Evolutionary conservation across 1,284 basidiomycete genomes (phyloP), one percentile per base, ranked within the genome.

Genomic region (Cryptococcus sp.): DNA sequence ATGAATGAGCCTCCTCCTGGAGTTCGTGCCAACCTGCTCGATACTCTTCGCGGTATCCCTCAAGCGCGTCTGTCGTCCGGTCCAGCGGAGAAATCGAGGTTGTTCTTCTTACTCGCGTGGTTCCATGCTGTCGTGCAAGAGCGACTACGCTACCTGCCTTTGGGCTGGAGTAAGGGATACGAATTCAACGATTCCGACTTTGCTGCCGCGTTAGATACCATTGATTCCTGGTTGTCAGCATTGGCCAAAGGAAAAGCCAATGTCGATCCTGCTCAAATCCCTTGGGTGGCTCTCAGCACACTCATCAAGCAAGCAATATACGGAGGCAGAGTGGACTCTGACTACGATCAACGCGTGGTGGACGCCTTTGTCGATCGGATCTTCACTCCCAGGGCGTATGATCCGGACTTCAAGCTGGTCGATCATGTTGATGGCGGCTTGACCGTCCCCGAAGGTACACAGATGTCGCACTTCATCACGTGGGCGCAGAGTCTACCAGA

Each of bases 121-220:
- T 94, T 97, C 86, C 94, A 98, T 72, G 93, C 94, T 17, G 85
- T 97, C 23, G 88, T 97, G 0, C 93, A 96, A 79, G 94, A 97
- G 78, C 91, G 94, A 65, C 82, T 97, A 23, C 90, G 94, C 45
- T 97, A 96, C 74, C 89, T 89, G 10, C 94, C 94, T 5, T 82
- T 98, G 23, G 93, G 94, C 0, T 98, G 93, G 92, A 93, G 89
- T 73, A 93, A 96, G 80, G 84, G 84, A 0, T 97, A 97, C 79
- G 94, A 97, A 77, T 97, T 97, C 84, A 97, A 97, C 78, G 93
- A 97, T 75, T 95, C 94, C 5, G 94, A 98, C 73, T 89, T 95
- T 84, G 86, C 88, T n/a, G 89, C 93, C 13, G 93, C 93, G 0
- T 88, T 92, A 75, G 85, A 84, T 49, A 94, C 91, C 13, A 95